Base-by-base conservation (phyloP, 192 early-diverging fungal genomes). In the Backusella luteola region DNA sequence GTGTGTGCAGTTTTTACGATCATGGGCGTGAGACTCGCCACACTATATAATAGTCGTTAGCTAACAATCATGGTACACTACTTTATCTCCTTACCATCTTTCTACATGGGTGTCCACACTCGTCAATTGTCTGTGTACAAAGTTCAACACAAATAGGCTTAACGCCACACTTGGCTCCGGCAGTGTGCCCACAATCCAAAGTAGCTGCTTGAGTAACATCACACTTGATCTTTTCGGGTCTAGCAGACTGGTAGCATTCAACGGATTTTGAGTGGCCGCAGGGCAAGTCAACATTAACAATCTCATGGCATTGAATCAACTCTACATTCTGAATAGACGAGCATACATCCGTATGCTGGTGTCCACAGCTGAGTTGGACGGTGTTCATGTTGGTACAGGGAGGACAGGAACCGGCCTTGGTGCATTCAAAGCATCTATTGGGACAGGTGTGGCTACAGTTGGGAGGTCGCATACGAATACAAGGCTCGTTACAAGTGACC, bases 51-150 rank as follows among this genome's bases (percentile, higher is more conserved):
- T 6, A 6, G 21, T n/a, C 8, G 1, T 17, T 53, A 39, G 32
- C 11, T 53, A 53, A 17, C 4, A 15, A 44, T 5, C 12, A 44
- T 44, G 32, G 2, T 5, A 6, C 15, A 49, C 6, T 7, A 21
- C 17, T 17, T 17, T 12, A 2, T 11, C 4, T 29, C 44, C 41
- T 39, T 75, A 75, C 74, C 26, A 75, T 41, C 11, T 34, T 41
- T 32, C 4, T 15, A 67, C 79, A 81, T 19, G 26, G 1, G 26
- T 81, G 79, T 6, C 79, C 75, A 69, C 79, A 81, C 4, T n/a
- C 46, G 15, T 56, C 44, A 23, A 77, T 38, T 29, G 1, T 17
- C 46, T 66, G 53, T 6, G 6, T 36, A 56, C 79, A 81, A 5
- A 2, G 44, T 29, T 34, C 23, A 68, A 39, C 36, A 53, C 79